A percentile compares a stretch with the other conserved stretches of the same genome.
Conservation (phyloP, 1,284 basidiomycete genomes). For the Cutaneotrichosporon mucoides region DNA sequence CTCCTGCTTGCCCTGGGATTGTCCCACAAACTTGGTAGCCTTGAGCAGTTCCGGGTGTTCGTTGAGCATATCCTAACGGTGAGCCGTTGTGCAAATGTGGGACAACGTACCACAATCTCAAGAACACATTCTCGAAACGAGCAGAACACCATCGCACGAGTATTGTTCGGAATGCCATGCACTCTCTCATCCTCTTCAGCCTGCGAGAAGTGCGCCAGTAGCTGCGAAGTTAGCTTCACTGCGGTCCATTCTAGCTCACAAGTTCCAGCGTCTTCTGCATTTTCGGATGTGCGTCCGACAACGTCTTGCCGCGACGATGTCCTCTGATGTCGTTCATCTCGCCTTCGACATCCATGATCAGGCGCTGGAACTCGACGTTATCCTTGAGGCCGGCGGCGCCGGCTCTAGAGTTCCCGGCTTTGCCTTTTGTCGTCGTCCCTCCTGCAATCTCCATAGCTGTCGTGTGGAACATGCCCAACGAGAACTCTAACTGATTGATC, state of each 20-base stretch:
- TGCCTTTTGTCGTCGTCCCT: slow-evolving; percentile 37
- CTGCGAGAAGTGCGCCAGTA: slow-evolving; percentile 74
- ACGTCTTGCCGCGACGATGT: slow-evolving; percentile 46
- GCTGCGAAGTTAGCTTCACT: slow-evolving; percentile 21
- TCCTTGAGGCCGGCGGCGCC: slow-evolving; percentile 30
- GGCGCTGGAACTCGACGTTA: slow-evolving; percentile 45
- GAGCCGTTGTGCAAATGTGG: not conserved
- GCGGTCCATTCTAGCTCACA: slow-evolving; percentile 23
- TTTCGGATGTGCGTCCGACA: slow-evolving; percentile 70
- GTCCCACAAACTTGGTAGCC: slow-evolving; percentile 83
- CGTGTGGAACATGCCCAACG: slow-evolving; percentile 69
- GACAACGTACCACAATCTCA: slow-evolving; percentile 66
- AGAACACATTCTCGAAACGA: slow-evolving; percentile 83
- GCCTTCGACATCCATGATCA: slow-evolving; percentile 42
- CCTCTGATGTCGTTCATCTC: slow-evolving; percentile 38
- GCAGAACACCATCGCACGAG: slow-evolving; percentile 94
- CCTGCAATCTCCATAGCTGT: slow-evolving; percentile 53
- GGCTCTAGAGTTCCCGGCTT: slow-evolving; percentile 37
- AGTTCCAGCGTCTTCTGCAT: slow-evolving; percentile 77
- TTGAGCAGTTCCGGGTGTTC: slow-evolving; percentile 67
- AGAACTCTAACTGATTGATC: slow-evolving; percentile 67
- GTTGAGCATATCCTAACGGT: slow-evolving; percentile 59
- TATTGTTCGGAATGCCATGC: slow-evolving; percentile 52
- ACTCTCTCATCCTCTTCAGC: slow-evolving; percentile 55
- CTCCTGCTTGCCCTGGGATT: slow-evolving; percentile 71